These are phyloP conservation scores for Metarhizium humberi DNA, from an alignment of 2,329 filamentous ascomycete genomes.

Conservation along the genomic window DNA sequence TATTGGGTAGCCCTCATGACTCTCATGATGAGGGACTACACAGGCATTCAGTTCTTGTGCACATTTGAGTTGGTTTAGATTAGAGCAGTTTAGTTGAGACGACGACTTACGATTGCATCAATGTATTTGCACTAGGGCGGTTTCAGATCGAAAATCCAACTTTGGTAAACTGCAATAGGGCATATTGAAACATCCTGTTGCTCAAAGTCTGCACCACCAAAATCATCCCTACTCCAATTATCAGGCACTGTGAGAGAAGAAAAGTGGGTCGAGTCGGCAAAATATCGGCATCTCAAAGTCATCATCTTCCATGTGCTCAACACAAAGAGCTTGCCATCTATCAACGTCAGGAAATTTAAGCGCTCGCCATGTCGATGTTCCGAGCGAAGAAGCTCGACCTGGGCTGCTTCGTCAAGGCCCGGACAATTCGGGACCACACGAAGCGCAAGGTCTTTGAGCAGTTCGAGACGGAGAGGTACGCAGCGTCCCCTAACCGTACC, in stretches of 20 bases:
- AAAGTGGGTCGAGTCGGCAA: neutral
- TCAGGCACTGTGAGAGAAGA: neutral
- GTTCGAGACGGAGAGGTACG: conserved; percentile 78
- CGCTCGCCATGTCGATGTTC: conserved; percentile 68
- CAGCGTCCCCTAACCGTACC: conserved; percentile 1
- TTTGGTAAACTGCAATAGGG: too few species aligned
- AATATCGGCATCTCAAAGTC: neutral
- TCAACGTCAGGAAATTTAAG: neutral
- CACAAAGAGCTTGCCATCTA: neutral
- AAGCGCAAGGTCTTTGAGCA: conserved; percentile 90
- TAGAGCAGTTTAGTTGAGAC: too few species aligned
- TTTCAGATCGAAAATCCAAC: too few species aligned
- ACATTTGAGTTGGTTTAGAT: too few species aligned
- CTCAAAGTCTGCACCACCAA: too few species aligned
- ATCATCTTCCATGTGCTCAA: neutral
- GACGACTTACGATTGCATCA: too few species aligned
- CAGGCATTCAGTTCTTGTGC: too few species aligned
- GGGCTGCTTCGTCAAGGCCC: conserved; percentile 77
- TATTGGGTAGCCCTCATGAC: too few species aligned
- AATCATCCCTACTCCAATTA: too few species aligned
- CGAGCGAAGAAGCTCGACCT: conserved; percentile 84
- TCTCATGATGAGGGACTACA: too few species aligned
- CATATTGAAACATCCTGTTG: too few species aligned
- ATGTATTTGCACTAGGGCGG: too few species aligned
- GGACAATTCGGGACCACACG: conserved; percentile 85